Base-by-base conservation (phyloP, 106 monocot species). In the Hemerocallis citrina region DNA sequence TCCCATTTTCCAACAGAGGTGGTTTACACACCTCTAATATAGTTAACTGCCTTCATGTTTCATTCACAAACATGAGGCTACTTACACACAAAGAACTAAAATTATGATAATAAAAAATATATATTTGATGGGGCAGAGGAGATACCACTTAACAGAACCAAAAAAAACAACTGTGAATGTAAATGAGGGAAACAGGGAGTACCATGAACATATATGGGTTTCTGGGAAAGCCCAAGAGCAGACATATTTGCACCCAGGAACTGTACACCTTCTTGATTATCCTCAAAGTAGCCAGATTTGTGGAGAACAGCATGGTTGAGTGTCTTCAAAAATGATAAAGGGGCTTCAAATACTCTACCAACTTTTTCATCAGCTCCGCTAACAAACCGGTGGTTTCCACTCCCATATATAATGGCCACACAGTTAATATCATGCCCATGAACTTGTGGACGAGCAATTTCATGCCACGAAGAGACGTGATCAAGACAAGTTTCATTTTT, bases 331-430 rank as follows among this genome's bases (percentile, higher is more conserved):
- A 98, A 98, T 50, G 92, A 98, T 48, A 88, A 58, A 61, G 98
- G 92, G 65, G 98, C 88, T 79, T 92, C 91, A 68, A 98, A 98
- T 56, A 88, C 91, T 63, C 98, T 79, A 52, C 68, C 85, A 41
- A 98, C 98, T 68, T 98, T 98, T 80, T 98, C 98, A 75, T 98
- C 98, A 49, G 98, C 98, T 50, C 98, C 98, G 67, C 98, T 82
- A 57, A 98, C 82, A 75, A 92, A 98, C 7, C 81, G 78, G 50
- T 98, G 82, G 61, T 98, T 98, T 57, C 92, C 98, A 24, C 59
- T 63, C 20, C 88, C 88, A 66, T 82, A 39, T 74, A 98, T 77
- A 13, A 85, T 58, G 35, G 79, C 54, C 10, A 92, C 74, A 73
- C 92, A 98, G 43, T 92, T 98, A 63, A 98, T 88, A 75, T 98